Evolutionary conservation across 2,329 filamentous ascomycete genomes (phyloP).

Genomic region (Hypoxylon sp.): DNA sequence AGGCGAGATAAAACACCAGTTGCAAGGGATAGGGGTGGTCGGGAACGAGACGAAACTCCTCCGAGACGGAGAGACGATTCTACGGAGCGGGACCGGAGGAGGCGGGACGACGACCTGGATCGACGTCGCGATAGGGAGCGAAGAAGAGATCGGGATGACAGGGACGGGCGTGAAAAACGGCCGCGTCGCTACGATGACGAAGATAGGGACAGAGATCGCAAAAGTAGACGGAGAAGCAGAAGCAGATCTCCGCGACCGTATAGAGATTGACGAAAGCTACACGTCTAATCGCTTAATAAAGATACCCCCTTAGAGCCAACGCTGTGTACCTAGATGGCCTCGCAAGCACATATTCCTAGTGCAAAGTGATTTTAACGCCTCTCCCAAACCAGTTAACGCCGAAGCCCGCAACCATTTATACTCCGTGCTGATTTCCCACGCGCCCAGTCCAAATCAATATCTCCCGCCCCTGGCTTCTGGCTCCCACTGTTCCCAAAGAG

Average conservation of each 20-base stretch:
- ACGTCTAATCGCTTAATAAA: slow-evolving; percentile 39
- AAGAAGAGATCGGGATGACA: slow-evolving; percentile 45
- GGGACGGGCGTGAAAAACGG: slow-evolving; percentile 43
- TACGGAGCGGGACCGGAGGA: slow-evolving; percentile 53
- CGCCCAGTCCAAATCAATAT: slow-evolving; percentile 32
- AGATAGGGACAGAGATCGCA: slow-evolving; percentile 50
- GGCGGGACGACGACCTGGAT: slow-evolving; percentile 51
- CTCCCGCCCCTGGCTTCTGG: slow-evolving; percentile 9
- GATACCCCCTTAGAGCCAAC: slow-evolving; percentile 39
- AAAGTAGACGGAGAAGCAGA: slow-evolving; percentile 56
- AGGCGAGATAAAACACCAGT: slow-evolving; percentile 42
- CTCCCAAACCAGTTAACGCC: slow-evolving; percentile 29
- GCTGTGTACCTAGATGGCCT: slow-evolving; percentile 36
- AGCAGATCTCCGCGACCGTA: slow-evolving; percentile 61
- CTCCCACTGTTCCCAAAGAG: not conserved
- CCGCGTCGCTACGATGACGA: slow-evolving; percentile 40
- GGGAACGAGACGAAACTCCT: slow-evolving; percentile 51
- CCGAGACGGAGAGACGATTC: slow-evolving; percentile 49
- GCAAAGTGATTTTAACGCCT: slow-evolving; percentile 34
- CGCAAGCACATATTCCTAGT: slow-evolving; percentile 37
- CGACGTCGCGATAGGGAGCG: slow-evolving; percentile 45
- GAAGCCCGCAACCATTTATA: slow-evolving; percentile 28
- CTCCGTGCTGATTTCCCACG: slow-evolving; percentile 37
- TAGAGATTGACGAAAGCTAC: slow-evolving; percentile 42
- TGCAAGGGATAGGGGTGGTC: slow-evolving; percentile 41